Evolutionary conservation across 192 early-diverging fungal species (phyloP), one percentile per base, ranked within the genome.

Genomic region (Entomortierella chlamydospora): DNA sequence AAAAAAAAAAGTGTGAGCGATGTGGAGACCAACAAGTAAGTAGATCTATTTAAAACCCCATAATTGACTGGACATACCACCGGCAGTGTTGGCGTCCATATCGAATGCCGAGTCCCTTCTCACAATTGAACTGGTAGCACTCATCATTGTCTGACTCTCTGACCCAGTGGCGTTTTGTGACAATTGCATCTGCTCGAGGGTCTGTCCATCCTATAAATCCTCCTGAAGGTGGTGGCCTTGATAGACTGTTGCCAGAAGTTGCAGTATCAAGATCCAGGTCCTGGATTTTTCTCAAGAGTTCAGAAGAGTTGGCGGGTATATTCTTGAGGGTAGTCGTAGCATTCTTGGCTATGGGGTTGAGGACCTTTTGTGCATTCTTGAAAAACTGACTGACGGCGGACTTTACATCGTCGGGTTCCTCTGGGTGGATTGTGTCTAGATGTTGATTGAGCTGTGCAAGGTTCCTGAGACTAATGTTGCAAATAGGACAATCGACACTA

Each of bases 131-230:
- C 22, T 86, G 61, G 51, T 70, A 70, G 34, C 89, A 90, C 11
- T 65, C 26, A 69, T 86, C 88, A 41, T 84, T 66, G 1, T 73
- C 81, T 18, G 81, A 67, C 57, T 87, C 87, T 53, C 64, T 50
- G 61, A 88, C 81, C 89, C 89, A 90, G 64, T 89, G 87, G 6
- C 64, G 70, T 47, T 82, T 83, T 13, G 87, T 87, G n/a, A 90
- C 83, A 49, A 80, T 34, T 20, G 83, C 81, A 39, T 78, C 74
- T 1, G 74, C 74, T 43, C 49, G 23, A 52, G 56, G 72, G 41
- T 58, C 81, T 42, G 63, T 87, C 84, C 57, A 72, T 23, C 57
- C 85, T 61, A 53, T 74, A 60, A 58, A 78, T 66, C 66, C 81
- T 79, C 66, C 72, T 50, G 65, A n/a, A 13, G 81, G 57, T 20